These are phyloP conservation scores for Agarophyton chilense DNA, from an alignment of 23 red algal genomes.

Conservation along the genomic window DNA sequence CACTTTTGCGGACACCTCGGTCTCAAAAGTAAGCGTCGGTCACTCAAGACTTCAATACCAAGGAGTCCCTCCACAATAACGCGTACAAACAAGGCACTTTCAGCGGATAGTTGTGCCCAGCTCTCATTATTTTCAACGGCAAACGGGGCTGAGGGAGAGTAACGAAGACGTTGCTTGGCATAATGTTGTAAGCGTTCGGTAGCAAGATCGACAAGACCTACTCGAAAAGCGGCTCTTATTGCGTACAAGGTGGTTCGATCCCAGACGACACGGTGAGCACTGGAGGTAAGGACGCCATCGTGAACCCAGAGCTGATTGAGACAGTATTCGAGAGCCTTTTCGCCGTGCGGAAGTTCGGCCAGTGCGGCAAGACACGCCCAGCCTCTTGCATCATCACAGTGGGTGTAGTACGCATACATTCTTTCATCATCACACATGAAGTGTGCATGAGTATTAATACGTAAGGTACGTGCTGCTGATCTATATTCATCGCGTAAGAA, in stretches of 20 bases:
- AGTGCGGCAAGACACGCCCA: slow-evolving; percentile 51
- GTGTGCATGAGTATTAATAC: slow-evolving; percentile 5
- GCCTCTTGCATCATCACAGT: slow-evolving; percentile 39
- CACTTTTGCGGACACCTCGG: slow-evolving; percentile 30
- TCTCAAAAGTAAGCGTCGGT: neutral
- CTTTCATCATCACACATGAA: slow-evolving; percentile 28
- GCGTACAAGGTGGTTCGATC: slow-evolving; percentile 62
- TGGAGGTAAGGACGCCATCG: slow-evolving; percentile 8
- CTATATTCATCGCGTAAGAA: neutral
- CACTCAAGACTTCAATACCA: slow-evolving; percentile 32
- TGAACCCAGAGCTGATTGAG: slow-evolving; percentile 22
- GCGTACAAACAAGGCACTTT: slow-evolving; percentile 66
- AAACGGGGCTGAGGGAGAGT: slow-evolving; percentile 1
- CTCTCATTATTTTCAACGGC: slow-evolving; percentile 67
- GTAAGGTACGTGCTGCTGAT: slow-evolving; percentile 25
- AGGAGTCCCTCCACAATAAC: slow-evolving; percentile 58
- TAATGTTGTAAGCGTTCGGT: slow-evolving; percentile 29
- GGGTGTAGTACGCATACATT: slow-evolving; percentile 44
- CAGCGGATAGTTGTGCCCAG: slow-evolving; percentile 53
- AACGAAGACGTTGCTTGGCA: neutral
- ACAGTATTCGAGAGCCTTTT: slow-evolving; percentile 17
- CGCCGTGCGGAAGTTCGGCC: slow-evolving; percentile 16
- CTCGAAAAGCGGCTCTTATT: slow-evolving; percentile 36
- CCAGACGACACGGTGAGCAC: slow-evolving; percentile 32
- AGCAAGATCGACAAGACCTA: slow-evolving; percentile 43